These are phyloP conservation scores for Pleurotus tuber-regium DNA, from an alignment of 768 basidiomycete species.

Conservation along the genomic window DNA sequence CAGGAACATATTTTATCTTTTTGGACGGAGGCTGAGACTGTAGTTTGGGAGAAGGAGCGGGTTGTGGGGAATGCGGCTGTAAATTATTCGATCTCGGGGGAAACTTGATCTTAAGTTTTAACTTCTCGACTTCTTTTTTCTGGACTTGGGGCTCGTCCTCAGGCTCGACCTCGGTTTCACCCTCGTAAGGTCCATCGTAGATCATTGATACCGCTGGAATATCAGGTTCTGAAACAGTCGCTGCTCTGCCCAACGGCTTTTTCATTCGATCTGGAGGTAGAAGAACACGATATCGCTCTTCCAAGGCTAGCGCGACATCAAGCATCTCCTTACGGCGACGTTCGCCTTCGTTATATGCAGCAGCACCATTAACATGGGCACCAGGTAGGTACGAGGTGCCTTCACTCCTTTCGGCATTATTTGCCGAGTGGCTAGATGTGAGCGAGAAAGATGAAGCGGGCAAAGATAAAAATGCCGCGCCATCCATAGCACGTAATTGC, in stretches of 20 bases:
- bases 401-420: slow-evolving; percentile 17
- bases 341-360: slow-evolving; percentile 61
- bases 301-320: slow-evolving; percentile 59
- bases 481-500: slow-evolving; percentile 73
- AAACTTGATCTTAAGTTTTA: slow-evolving; percentile 36
- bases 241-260: slow-evolving; percentile 24
- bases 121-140: slow-evolving; percentile 31
- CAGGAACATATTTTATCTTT: no score
- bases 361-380: slow-evolving; percentile 33
- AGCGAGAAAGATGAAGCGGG: slow-evolving; percentile 59
- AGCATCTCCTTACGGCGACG: slow-evolving; percentile 73
- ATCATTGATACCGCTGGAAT: neutral
- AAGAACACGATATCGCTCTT: slow-evolving; percentile 72
- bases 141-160: slow-evolving; percentile 18
- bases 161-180: slow-evolving; percentile 29
- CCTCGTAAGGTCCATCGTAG: slow-evolving; percentile 14
- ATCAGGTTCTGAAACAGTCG: slow-evolving; percentile 24
- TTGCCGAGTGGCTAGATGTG: slow-evolving; percentile 19
- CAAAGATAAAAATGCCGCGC: slow-evolving; percentile 62
- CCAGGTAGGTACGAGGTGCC: no score
- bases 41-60: slow-evolving; percentile 21
- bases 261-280: slow-evolving; percentile 60
- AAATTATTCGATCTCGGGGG: slow-evolving; percentile 21
- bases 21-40: no score
- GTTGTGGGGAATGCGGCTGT: slow-evolving; percentile 21